Base-by-base conservation (phyloP, 108 stramenopile species). In the Chaetoceros muelleri region DNA sequence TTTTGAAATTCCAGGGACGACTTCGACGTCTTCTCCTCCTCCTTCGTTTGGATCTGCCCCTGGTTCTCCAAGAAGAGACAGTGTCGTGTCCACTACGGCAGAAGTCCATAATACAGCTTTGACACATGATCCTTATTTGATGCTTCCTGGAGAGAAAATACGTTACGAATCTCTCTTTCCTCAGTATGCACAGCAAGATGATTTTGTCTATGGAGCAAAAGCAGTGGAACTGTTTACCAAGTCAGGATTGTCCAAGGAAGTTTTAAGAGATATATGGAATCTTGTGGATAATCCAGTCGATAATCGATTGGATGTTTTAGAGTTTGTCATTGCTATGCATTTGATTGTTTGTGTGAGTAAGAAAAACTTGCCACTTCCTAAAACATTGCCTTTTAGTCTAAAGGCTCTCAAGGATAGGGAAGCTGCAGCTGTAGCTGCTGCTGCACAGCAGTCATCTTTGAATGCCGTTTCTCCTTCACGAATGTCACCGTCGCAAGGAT, bases 301-400 rank as follows among this genome's bases (percentile, higher is more conserved):
- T 53, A 93, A 93, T 66, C 79, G 85, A 30, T 76, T 93, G 69
- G 88, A 86, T 60, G 66, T 60, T 49, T 45, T 82, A 30, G 96
- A 95, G 58, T 97, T 97, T 69, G 90, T 84, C 56, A 69, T 95
- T 16, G 94, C 92, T 0, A 97, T 95, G 95, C 96, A 97, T 67
- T 69, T 97, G 61, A 95, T 97, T 69, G 95, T 95, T 16, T 95
- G 95, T 59, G 62, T 95, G 45, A 82, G 80, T 57, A 88, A 82
- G 61, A 88, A 88, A 71, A 81, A 81, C 49, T 61, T 93, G 60
- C 74, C 76, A 0, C 46, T 74, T 49, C 90, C 90, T 8, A 25
- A 52, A 17, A n/a, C 52, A 1, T 67, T 93, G 59, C 90, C 90
- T 13, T 48, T 48, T 24, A 82, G 78, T 40, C 61, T 93, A 30